Evolutionary conservation across 257 asterid genomes (phyloP).

Genomic region (Prunella vulgaris): DNA sequence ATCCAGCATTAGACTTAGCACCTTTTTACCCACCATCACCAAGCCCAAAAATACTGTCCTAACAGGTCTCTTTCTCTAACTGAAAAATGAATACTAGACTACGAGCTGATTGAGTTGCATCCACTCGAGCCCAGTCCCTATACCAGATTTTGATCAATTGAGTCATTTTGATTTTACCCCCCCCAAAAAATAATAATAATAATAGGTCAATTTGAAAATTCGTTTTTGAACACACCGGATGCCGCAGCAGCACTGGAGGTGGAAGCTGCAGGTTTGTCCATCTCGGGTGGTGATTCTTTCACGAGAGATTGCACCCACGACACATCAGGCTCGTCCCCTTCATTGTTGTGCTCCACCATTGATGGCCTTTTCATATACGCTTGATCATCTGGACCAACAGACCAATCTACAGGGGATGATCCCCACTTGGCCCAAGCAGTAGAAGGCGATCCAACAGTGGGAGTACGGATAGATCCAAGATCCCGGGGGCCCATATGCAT

Average conservation of each 20-base stretch:
- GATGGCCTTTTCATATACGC: slow-evolving; percentile 38
- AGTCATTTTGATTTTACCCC: slow-evolving; percentile 25
- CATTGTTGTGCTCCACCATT: slow-evolving; percentile 32
- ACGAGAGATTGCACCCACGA: slow-evolving; percentile 98
- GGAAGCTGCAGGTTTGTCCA: slow-evolving; percentile 48
- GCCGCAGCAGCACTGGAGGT: slow-evolving; percentile 51
- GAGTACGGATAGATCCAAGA: slow-evolving; percentile 42
- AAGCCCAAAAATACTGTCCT: slow-evolving; percentile 48
- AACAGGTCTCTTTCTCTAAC: slow-evolving; percentile 37
- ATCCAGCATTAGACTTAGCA: slow-evolving; percentile 15
- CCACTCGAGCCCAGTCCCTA: slow-evolving; percentile 95
- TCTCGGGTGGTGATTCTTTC: slow-evolving; percentile 93
- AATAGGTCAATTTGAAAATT: slow-evolving; percentile 42
- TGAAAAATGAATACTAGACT: slow-evolving; percentile 52
- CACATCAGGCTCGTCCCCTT: slow-evolving; percentile 73
- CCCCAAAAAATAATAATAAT: not conserved
- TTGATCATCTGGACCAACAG: slow-evolving; percentile 53
- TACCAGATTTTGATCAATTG: slow-evolving; percentile 62
- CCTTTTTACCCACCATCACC: slow-evolving; percentile 20
- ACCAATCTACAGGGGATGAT: slow-evolving; percentile 72
- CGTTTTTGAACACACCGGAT: slow-evolving; percentile 70
- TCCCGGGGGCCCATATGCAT: slow-evolving; percentile 63
- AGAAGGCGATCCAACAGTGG: slow-evolving; percentile 47
- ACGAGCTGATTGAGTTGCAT: slow-evolving; percentile 89
- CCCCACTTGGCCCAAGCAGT: slow-evolving; percentile 73